Evolutionary conservation across 768 basidiomycete species (phyloP).

Genomic region (Clitopilus hobsonii): DNA sequence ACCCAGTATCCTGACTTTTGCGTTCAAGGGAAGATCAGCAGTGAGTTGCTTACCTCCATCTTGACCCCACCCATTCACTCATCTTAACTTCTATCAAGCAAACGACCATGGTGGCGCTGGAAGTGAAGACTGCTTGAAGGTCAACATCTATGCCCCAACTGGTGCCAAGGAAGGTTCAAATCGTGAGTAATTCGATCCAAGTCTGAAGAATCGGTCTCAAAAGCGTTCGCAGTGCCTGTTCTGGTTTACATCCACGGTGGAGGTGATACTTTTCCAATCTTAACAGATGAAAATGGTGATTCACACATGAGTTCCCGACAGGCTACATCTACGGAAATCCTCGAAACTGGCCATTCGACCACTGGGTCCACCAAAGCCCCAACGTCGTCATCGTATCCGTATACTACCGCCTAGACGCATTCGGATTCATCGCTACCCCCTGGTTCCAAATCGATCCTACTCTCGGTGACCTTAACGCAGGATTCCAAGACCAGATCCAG

Average conservation of each 20-base stretch:
- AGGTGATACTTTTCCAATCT: slow-evolving; percentile 17
- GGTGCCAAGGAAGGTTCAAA: slow-evolving; percentile 41
- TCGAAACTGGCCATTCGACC: slow-evolving; percentile 60
- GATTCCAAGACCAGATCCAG: slow-evolving; percentile 55
- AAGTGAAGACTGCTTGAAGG: slow-evolving; percentile 61
- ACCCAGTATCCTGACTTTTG: slow-evolving; percentile 53
- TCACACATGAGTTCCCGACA: slow-evolving; percentile 14
- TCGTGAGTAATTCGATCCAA: slow-evolving; percentile 26
- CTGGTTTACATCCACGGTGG: slow-evolving; percentile 48
- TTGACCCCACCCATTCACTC: slow-evolving; percentile 1
- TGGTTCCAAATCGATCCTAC: slow-evolving; percentile 30
- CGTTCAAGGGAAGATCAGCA: slow-evolving; percentile 50
- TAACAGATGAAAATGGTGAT: background rate
- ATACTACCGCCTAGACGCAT: slow-evolving; percentile 58
- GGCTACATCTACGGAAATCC: slow-evolving; percentile 60
- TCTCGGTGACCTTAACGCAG: slow-evolving; percentile 47
- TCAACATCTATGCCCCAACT: slow-evolving; percentile 59
- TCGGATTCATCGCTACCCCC: slow-evolving; percentile 58
- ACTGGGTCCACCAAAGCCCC: slow-evolving; percentile 60
- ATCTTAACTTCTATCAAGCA: slow-evolving; percentile 19
- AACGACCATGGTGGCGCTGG: slow-evolving; percentile 62
- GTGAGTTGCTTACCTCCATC: slow-evolving; percentile 19
- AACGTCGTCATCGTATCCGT: slow-evolving; percentile 62
- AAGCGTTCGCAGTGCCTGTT: slow-evolving; percentile 32
- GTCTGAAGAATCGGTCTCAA: background rate